phyloP scores from a whole-genome alignment of 2,329 filamentous ascomycete genomes.

The Orbilia brochopaga region DNA sequence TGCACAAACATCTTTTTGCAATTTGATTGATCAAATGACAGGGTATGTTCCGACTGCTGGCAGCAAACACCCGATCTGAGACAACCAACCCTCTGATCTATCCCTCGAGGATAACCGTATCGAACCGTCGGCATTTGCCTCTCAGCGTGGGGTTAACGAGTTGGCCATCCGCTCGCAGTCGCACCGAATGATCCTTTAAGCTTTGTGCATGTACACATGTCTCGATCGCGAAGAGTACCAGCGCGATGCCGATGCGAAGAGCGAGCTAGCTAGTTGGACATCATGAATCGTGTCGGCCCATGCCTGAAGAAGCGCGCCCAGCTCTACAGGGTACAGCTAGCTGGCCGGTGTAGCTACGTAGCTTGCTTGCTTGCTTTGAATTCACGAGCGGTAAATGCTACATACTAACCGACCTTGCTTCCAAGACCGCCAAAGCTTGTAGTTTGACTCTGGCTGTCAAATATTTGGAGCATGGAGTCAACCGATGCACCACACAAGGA shows the following conservation, averaged over 20 bases:
- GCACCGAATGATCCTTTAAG: neutral
- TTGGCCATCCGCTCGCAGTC: neutral
- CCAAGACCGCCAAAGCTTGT: slow-evolving; percentile 2
- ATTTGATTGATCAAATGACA: neutral
- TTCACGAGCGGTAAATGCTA: neutral
- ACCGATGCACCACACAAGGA: slow-evolving; percentile 23
- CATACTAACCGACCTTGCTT: slow-evolving; percentile 1
- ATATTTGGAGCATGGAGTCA: slow-evolving; percentile 27
- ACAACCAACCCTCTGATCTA: neutral
- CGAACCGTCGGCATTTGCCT: neutral
- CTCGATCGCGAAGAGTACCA: neutral
- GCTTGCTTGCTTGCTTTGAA: neutral
- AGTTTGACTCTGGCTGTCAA: neutral
- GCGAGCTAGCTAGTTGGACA: neutral
- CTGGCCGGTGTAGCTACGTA: neutral
- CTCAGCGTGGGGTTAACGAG: neutral
- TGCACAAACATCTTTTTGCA: neutral
- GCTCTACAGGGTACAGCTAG: neutral
- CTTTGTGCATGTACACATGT: neutral
- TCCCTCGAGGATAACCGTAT: neutral
- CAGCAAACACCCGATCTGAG: neutral
- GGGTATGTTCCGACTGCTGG: neutral
- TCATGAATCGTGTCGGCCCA: neutral
- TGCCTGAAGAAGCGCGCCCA: slow-evolving; percentile 1
- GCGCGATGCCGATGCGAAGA: neutral